These are phyloP conservation scores for Calycina marina DNA, from an alignment of 2,329 filamentous ascomycete genomes.

Conservation along the genomic window DNA sequence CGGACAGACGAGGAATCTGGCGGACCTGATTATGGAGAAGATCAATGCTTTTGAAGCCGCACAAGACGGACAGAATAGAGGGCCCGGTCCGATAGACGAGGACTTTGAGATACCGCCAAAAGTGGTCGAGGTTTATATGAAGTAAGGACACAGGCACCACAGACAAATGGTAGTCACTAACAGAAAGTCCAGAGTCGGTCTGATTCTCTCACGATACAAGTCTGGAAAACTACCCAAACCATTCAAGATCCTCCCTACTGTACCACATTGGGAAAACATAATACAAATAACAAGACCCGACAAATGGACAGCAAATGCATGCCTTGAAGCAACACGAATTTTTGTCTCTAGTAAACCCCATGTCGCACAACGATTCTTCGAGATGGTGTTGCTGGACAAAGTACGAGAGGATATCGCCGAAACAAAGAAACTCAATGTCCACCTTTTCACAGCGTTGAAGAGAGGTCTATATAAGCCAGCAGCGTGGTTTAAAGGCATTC, in stretches of 20 bases:
- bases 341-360: conserved; percentile 76
- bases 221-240: conserved; percentile 94
- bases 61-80: conserved; percentile 26
- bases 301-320: conserved; percentile 58
- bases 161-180: background rate
- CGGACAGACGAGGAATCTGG: conserved; percentile 58
- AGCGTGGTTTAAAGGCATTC: conserved; percentile 90
- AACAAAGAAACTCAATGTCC: conserved; percentile 87
- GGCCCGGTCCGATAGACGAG: conserved; percentile 44
- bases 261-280: conserved; percentile 85
- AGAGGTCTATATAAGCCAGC: conserved; percentile 87
- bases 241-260: conserved; percentile 88
- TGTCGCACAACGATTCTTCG: conserved; percentile 72
- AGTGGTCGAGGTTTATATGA: conserved; percentile 86
- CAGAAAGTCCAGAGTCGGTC: conserved; percentile 46
- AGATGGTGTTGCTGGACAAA: conserved; percentile 72
- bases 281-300: conserved; percentile 74
- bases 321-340: conserved; percentile 80
- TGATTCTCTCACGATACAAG: conserved; percentile 84
- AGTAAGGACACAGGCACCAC: conserved; percentile 35
- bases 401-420: conserved; percentile 93
- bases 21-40: conserved; percentile 85
- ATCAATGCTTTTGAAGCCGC: conserved; percentile 81
- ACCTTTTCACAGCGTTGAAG: conserved; percentile 87
- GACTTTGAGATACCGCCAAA: conserved; percentile 79